Percentiles rank a stretch among this genome's conserved stretches.
phyloP scores from a whole-genome alignment of 2,329 filamentous ascomycete species.

The Pseudogymnoascus sp. region DNA sequence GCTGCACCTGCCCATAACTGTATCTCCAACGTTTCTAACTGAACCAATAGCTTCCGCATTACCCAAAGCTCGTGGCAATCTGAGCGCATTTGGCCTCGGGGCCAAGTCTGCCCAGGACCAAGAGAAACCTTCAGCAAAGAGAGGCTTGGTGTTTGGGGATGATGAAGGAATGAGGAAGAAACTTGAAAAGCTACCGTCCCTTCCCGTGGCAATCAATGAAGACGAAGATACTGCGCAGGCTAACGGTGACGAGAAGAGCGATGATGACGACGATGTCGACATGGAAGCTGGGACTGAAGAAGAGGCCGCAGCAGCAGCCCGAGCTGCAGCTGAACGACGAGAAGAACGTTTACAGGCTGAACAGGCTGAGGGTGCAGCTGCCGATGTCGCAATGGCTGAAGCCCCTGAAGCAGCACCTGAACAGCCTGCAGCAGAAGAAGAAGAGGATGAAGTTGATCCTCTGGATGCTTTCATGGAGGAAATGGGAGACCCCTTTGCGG shows the following conservation, averaged over 20 bases:
- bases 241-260: constrained; percentile 54
- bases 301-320: constrained; percentile 75
- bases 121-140: constrained; percentile 62
- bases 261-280: constrained; percentile 64
- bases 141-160: constrained; percentile 77
- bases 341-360: constrained; percentile 52
- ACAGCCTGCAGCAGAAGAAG: constrained; percentile 37
- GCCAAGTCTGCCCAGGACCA: constrained; percentile 57
- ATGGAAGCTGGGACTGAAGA: constrained; percentile 76
- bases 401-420: constrained; percentile 20
- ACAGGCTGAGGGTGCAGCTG: constrained; percentile 22
- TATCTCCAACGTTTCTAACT: background rate
- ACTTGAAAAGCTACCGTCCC: constrained; percentile 79
- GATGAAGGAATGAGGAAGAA: constrained; percentile 83
- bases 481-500: constrained; percentile 43
- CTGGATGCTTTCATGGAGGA: constrained; percentile 91
- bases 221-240: constrained; percentile 44
- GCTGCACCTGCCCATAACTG: constrained; percentile 11
- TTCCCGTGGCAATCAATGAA: constrained; percentile 58
- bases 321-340: constrained; percentile 78
- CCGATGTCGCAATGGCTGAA: constrained; percentile 30
- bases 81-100: constrained; percentile 76
- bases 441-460: constrained; percentile 73
- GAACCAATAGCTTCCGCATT: constrained; percentile 39
- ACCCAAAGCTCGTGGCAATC: constrained; percentile 63